phyloP scores from a whole-genome alignment of 257 asterid genomes.

The Mitragyna speciosa region DNA sequence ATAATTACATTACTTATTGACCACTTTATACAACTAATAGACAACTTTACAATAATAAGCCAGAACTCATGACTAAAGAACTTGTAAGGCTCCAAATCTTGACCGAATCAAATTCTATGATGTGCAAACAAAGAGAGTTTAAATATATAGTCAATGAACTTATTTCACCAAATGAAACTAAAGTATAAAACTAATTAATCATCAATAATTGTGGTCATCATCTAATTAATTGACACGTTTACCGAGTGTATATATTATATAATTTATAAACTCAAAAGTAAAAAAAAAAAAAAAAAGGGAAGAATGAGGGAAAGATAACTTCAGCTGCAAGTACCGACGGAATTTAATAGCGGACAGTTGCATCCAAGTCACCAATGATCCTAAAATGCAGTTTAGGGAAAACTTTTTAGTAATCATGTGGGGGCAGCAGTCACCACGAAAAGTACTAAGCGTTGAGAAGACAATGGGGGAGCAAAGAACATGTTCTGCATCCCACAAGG shows the following conservation, averaged over 20 bases:
- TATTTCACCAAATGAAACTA: background rate
- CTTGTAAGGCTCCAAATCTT: no score
- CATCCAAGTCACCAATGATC: constrained; percentile 1
- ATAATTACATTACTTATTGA: no score
- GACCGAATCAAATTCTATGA: no score
- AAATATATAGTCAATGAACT: background rate
- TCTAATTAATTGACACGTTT: no score
- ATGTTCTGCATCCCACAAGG: constrained; percentile 23
- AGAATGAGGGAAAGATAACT: background rate
- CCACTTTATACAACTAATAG: no score
- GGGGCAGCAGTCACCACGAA: background rate
- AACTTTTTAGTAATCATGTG: background rate
- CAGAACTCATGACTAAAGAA: no score
- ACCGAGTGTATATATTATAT: no score
- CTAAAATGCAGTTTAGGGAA: background rate
- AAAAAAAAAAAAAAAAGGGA: no score
- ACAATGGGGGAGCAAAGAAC: constrained; percentile 19
- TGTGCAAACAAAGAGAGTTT: background rate
- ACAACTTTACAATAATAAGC: no score
- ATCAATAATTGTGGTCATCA: no score
- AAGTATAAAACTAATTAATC: no score
- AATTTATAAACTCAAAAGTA: no score
- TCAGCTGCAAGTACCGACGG: background rate
- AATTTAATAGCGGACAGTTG: background rate
- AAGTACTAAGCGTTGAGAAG: background rate